Percentiles rank a stretch among this genome's conserved stretches.
These are phyloP conservation scores for Beauveria sp. DNA, from an alignment of 2,329 filamentous ascomycete species.

Conservation along the genomic window DNA sequence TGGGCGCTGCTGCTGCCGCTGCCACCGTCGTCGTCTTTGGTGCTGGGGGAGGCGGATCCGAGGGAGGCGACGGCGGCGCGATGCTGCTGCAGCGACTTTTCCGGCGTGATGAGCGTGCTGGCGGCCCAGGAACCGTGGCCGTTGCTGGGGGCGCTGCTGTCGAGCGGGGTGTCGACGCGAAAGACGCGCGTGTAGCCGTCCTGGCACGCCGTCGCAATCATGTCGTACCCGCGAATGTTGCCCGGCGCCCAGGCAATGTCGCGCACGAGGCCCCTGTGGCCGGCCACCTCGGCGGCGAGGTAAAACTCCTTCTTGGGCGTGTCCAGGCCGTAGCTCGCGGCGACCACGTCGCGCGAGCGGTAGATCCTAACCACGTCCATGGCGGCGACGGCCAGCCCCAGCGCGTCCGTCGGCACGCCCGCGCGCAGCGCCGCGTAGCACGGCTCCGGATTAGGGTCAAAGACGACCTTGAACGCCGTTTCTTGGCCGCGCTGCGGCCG, in stretches of 20 bases:
- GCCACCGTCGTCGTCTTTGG: too few species aligned
- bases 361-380: slow-evolving; percentile 81
- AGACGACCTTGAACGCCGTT: slow-evolving; percentile 75
- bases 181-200: slow-evolving; percentile 90
- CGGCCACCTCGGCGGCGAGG: slow-evolving; percentile 66
- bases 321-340: slow-evolving; percentile 42
- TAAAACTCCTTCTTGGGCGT: slow-evolving; percentile 72
- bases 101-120: slow-evolving; percentile 34
- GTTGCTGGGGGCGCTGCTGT: slow-evolving; percentile 24
- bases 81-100: slow-evolving; percentile 15
- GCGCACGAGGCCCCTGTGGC: slow-evolving; percentile 69
- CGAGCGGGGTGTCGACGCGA: slow-evolving; percentile 57
- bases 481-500: slow-evolving; percentile 74
- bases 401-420: slow-evolving; percentile 70
- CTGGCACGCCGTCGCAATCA: slow-evolving; percentile 86
- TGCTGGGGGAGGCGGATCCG: slow-evolving; percentile 13
- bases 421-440: slow-evolving; percentile 71
- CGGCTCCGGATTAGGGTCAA: slow-evolving; percentile 80
- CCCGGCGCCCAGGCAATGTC: slow-evolving; percentile 91
- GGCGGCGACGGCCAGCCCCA: slow-evolving; percentile 77
- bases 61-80: slow-evolving; percentile 7
- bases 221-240: slow-evolving; percentile 82
- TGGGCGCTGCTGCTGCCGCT: too few species aligned
- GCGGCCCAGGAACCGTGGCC: slow-evolving; percentile 34
- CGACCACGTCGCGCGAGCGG: slow-evolving; percentile 57